Percentiles rank a stretch among this genome's conserved stretches.
These are phyloP conservation scores for Penicillium parvum DNA, from an alignment of 495 filamentous ascomycete species.

Conservation along the genomic window DNA sequence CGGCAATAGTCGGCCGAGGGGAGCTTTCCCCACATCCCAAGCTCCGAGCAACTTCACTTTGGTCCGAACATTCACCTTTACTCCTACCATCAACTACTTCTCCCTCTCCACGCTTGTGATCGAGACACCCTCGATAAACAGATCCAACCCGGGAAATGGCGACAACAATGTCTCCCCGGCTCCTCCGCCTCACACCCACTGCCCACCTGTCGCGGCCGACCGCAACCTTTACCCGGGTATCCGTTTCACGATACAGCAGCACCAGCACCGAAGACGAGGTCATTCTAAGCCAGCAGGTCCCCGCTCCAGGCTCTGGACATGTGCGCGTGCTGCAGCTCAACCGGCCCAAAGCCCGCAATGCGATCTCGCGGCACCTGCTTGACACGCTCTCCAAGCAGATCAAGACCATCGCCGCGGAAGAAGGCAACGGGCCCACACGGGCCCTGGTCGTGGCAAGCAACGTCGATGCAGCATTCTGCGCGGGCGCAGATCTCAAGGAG, in stretches of 20 bases:
- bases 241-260: conserved; percentile 36
- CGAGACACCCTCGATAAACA: neutral
- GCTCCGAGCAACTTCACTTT: conserved; percentile 9
- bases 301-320: conserved; percentile 74
- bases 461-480: conserved; percentile 79
- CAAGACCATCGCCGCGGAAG: conserved; percentile 61
- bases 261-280: conserved; percentile 40
- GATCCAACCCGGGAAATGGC: conserved; percentile 12
- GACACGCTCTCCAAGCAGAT: conserved; percentile 65
- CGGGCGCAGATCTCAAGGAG: conserved; percentile 93
- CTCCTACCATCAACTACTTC: neutral
- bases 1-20: conserved; percentile 23
- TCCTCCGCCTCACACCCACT: conserved; percentile 23
- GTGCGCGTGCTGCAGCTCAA: conserved; percentile 87
- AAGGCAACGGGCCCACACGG: conserved; percentile 60
- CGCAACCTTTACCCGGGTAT: conserved; percentile 24
- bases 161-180: conserved; percentile 31
- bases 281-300: conserved; percentile 66
- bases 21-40: conserved; percentile 25
- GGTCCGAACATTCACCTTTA: neutral
- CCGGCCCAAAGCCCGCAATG: conserved; percentile 78
- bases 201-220: conserved; percentile 14
- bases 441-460: conserved; percentile 76
- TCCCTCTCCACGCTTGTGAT: conserved; percentile 3
- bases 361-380: conserved; percentile 76